Evolutionary conservation across 306 rosid genomes (phyloP).

Genomic region (Comarum palustre): DNA sequence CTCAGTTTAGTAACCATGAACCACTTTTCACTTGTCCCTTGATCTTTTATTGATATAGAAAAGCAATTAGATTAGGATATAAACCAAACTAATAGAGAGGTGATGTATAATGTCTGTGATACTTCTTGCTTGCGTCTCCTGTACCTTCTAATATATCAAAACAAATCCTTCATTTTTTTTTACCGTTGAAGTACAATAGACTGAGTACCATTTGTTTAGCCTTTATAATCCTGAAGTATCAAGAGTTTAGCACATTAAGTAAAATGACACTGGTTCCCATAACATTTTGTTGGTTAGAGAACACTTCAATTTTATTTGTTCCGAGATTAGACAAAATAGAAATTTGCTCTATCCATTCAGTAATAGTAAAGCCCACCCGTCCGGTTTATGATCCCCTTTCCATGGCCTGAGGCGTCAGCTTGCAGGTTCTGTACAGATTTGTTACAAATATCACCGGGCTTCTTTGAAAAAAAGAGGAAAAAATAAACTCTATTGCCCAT

Average conservation of each 20-base stretch:
- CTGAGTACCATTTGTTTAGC: background rate
- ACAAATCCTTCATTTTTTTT: background rate
- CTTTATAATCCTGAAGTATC: background rate
- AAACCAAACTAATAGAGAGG: background rate
- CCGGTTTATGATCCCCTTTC: too few species aligned
- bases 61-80: background rate
- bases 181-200: background rate
- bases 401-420: background rate
- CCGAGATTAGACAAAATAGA: background rate
- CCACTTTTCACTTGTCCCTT: background rate
- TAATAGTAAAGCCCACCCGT: background rate
- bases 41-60: background rate
- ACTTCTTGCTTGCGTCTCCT: background rate
- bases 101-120: background rate
- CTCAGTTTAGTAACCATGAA: background rate
- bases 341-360: background rate
- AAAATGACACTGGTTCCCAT: background rate
- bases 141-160: background rate
- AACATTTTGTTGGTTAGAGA: background rate
- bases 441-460: background rate
- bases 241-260: background rate
- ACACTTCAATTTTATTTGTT: background rate
- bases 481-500: background rate
- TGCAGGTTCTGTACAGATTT: background rate
- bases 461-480: background rate